Evolutionary conservation across 1,284 basidiomycete genomes (phyloP), one percentile per base, ranked within the genome.

Genomic region (Cryptococcus hybrid): DNA sequence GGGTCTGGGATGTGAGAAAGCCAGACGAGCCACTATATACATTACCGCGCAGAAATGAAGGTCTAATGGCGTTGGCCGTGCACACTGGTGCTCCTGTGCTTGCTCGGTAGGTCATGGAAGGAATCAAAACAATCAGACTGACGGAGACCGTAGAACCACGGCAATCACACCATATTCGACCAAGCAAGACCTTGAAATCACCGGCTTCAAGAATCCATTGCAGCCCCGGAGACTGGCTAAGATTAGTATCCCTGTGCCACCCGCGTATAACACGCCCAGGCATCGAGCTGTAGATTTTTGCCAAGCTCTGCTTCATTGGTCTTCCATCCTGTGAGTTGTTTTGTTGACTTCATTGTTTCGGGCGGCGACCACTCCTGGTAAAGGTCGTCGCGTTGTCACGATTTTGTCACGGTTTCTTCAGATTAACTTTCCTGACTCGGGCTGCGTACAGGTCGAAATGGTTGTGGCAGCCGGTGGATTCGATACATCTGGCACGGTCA

Each of bases 1-100:
- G 90, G 63, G 78, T 98, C 38, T 99, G 94, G 89, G 96, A 99
- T 75, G 82, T 92, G 43, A 86, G 96, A 55, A 83, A 84, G 5
- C 79, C 85, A 3, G 84, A 88, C 50, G 75, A 77, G 40, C 83
- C 90, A 7, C 69, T 86, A 7, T 81, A 86, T 56, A 84, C 84
- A 47, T 87, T 89, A 80, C 82, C 88, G 36, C 75, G 86, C 43
- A 85, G 88, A 67, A 83, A 84, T 1, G 81, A 86, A 47, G 89
- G 93, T 6, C 79, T 98, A 49, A 86, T 90, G 34, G 84, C 87
- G 2, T 88, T 98, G 66, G 92, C 94, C 62, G 87, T 92, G 7
- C 96, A 99, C 75, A 83, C 88, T 34, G 85, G 88, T 52, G 84
- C 91, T 0, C 86, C 87, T 36, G 87, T 99, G 3, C 90, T 95